Conservation (phyloP, 441 rosid genomes). For the Erodium moschatum region DNA sequence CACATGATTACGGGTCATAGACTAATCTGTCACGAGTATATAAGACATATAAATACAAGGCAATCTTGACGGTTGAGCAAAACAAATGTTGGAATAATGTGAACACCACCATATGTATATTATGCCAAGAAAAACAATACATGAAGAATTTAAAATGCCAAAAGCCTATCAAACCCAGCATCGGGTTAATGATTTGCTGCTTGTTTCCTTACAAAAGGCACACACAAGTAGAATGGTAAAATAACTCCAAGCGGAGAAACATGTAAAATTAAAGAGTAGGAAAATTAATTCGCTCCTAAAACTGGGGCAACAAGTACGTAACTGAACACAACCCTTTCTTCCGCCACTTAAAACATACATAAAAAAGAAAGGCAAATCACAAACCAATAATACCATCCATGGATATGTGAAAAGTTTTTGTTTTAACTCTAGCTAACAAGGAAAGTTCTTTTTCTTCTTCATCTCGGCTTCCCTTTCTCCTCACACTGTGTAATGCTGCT, state of each 20-base stretch:
- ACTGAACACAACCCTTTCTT: too few relatives aligned
- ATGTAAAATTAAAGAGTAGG: background rate
- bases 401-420: constrained; percentile 22
- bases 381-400: constrained; percentile 24
- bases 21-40: too few relatives aligned
- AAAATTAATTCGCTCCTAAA: background rate
- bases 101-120: too few relatives aligned
- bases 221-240: background rate
- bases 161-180: too few relatives aligned
- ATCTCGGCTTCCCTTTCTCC: background rate
- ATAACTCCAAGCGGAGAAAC: background rate
- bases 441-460: background rate
- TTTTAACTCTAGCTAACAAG: constrained; percentile 15
- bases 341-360: constrained; percentile 16
- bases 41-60: too few relatives aligned
- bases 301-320: background rate
- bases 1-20: too few relatives aligned
- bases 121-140: too few relatives aligned
- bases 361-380: constrained; percentile 18
- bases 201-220: background rate
- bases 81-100: too few relatives aligned
- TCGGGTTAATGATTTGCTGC: too few relatives aligned
- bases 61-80: too few relatives aligned
- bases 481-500: constrained; percentile 89
- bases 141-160: too few relatives aligned